A percentile compares a stretch with the other conserved stretches of the same genome.
Conservation (phyloP, 2,329 filamentous ascomycete genomes). For the Nannizziopsis arthrosporioides region DNA sequence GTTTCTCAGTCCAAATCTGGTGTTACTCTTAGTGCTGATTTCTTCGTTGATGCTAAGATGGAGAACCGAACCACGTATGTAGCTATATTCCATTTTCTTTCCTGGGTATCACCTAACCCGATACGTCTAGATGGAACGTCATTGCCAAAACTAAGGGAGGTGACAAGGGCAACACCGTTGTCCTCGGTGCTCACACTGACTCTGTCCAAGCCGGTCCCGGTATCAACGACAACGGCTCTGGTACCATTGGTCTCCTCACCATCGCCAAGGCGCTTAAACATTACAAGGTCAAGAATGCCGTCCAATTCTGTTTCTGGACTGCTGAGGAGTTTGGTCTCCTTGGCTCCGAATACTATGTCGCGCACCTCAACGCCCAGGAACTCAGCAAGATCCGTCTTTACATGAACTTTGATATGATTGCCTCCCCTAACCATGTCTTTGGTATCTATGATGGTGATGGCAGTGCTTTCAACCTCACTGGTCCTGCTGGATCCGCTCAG, state of each 20-base stretch:
- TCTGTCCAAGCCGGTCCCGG: conserved; percentile 52
- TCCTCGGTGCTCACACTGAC: conserved; percentile 51
- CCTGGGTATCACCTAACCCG: conserved; percentile 16
- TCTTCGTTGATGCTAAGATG: conserved; percentile 36
- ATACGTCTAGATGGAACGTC: conserved; percentile 39
- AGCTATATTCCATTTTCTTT: not conserved
- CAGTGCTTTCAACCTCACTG: conserved; percentile 42
- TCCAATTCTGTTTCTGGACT: conserved; percentile 56
- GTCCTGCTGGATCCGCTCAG: conserved; percentile 54
- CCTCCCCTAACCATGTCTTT: conserved; percentile 48
- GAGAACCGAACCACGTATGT: conserved; percentile 37
- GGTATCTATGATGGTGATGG: conserved; percentile 49
- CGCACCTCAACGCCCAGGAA: conserved; percentile 38
- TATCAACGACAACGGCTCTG: conserved; percentile 69
- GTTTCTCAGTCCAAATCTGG: conserved; percentile 42
- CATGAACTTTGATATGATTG: conserved; percentile 63
- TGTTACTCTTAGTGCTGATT: conserved; percentile 21
- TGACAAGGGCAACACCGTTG: conserved; percentile 47
- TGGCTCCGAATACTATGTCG: conserved; percentile 48
- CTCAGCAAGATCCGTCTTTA: conserved; percentile 52
- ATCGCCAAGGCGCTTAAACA: conserved; percentile 52
- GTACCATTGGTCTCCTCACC: conserved; percentile 49
- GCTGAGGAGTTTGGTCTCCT: conserved; percentile 53
- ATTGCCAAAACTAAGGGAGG: conserved; percentile 49
- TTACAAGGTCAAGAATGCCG: conserved; percentile 59